These are phyloP conservation scores for Jamesozyma gamospora DNA, from an alignment of 805 yeast species.

Conservation along the genomic window DNA sequence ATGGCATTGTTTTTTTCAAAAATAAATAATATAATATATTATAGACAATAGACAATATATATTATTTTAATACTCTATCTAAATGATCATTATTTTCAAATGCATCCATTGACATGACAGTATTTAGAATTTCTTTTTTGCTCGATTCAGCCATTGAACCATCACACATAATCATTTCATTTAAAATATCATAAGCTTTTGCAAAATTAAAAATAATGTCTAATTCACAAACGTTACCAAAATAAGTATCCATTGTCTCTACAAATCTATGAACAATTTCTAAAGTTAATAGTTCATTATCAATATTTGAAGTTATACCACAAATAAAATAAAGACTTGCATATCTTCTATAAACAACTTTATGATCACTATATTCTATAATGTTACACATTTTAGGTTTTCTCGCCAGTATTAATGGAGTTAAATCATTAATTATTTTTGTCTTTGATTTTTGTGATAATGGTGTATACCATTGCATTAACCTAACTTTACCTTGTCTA, in stretches of 20 bases:
- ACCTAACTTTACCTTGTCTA: conserved; percentile 89
- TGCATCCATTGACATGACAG: conserved; percentile 78
- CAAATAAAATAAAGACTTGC: conserved; percentile 87
- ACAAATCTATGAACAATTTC: conserved; percentile 89
- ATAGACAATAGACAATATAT: conserved; percentile 2
- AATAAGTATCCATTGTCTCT: conserved; percentile 91
- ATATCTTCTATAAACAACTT: conserved; percentile 83
- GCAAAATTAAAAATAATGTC: conserved; percentile 95
- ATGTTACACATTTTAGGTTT: conserved; percentile 94
- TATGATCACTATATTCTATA: conserved; percentile 64
- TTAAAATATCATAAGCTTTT: conserved; percentile 84
- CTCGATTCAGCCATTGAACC: conserved; percentile 83
- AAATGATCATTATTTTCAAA: conserved; percentile 67
- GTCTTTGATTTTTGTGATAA: conserved; percentile 76
- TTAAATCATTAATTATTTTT: conserved; percentile 73
- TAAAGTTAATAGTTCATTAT: conserved; percentile 75
- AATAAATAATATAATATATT: background rate
- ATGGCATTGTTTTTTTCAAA: conserved; percentile 24
- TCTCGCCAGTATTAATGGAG: conserved; percentile 75
- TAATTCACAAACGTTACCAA: conserved; percentile 92
- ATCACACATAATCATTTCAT: conserved; percentile 73
- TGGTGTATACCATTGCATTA: conserved; percentile 88
- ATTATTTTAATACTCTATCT: conserved; percentile 31
- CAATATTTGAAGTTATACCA: conserved; percentile 45
- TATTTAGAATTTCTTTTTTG: conserved; percentile 63